phyloP scores from a whole-genome alignment of 1,139 yeast species.

The Protomyces gravidus region DNA sequence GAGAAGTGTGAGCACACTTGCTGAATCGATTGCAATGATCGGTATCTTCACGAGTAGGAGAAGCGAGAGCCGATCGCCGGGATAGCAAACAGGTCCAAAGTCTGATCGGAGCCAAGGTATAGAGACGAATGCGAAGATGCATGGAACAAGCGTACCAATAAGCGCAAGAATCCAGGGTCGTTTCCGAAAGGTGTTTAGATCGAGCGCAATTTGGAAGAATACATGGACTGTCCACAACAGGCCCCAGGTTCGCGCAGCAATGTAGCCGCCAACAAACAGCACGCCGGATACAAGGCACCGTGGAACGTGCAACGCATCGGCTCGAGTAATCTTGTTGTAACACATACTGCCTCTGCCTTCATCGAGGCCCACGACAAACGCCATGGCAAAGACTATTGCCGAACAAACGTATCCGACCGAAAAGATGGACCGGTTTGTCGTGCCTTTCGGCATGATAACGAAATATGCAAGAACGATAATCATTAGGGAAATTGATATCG shows the following conservation, averaged over 20 bases:
- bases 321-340: conserved; percentile 13
- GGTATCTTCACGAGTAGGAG: neutral
- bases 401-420: conserved; percentile 2
- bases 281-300: conserved; percentile 19
- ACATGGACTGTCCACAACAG: conserved; percentile 13
- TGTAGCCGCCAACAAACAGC: conserved; percentile 7
- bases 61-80: neutral
- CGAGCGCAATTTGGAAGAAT: neutral
- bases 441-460: neutral
- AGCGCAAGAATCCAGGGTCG: conserved; percentile 3
- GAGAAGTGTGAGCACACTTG: neutral
- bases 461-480: conserved; percentile 1
- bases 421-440: conserved; percentile 1
- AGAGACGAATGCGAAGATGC: neutral
- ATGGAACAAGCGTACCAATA: neutral
- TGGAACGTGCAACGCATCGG: conserved; percentile 9
- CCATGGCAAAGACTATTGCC: conserved; percentile 8
- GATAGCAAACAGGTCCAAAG: neutral
- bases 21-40: neutral
- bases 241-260: conserved; percentile 7
- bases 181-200: neutral
- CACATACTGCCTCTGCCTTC: neutral
- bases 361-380: conserved; percentile 1
- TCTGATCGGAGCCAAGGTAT: neutral
- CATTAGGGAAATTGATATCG: neutral